phyloP scores from a whole-genome alignment of 345 rosid genomes.

The Sonneratia alba region DNA sequence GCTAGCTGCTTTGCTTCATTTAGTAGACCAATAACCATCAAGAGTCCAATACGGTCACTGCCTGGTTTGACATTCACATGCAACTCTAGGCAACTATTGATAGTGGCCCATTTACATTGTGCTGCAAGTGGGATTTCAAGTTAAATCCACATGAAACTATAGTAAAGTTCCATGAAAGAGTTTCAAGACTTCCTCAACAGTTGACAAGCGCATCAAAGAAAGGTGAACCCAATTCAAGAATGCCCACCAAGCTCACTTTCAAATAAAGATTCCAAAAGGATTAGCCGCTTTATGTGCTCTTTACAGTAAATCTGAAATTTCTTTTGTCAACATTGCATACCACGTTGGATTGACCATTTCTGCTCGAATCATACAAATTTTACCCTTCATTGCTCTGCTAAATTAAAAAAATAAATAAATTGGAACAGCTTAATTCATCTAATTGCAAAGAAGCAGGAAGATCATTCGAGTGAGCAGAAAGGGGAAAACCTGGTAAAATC shows the following conservation, averaged over 20 bases:
- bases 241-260: no score
- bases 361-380: no score
- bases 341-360: no score
- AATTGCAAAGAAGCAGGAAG: not conserved
- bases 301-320: no score
- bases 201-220: no score
- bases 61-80: conserved; percentile 46
- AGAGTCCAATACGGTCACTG: conserved; percentile 58
- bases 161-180: not conserved
- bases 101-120: conserved; percentile 54
- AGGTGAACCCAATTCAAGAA: no score
- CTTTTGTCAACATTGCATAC: no score
- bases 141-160: not conserved
- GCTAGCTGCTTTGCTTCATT: conserved; percentile 30
- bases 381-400: no score
- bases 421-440: not conserved
- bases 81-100: conserved; percentile 39
- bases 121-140: conserved; percentile 26
- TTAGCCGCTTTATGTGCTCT: no score
- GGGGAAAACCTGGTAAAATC: conserved; percentile 31
- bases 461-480: not conserved
- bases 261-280: no score
- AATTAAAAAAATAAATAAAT: no score
- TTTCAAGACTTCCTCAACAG: no score
- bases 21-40: conserved; percentile 40